A percentile compares a stretch with the other conserved stretches of the same genome.
Evolutionary conservation across 805 yeast genomes (phyloP).

Genomic region (Vanderwaltozyma polyspora): DNA sequence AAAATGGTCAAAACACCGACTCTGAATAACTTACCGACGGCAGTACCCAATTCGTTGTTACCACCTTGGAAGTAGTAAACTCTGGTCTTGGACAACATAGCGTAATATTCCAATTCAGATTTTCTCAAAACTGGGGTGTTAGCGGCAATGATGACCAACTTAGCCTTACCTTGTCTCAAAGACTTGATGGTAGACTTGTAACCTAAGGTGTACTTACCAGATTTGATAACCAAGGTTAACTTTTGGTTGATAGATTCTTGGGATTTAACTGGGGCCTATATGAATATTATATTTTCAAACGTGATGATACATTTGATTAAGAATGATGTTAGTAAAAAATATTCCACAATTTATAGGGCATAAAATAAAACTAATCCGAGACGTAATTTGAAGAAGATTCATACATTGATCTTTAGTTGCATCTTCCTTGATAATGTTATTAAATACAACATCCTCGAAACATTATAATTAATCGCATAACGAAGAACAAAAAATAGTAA

Average conservation of each 20-base stretch:
- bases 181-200: slow-evolving; percentile 98
- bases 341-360: no score
- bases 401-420: no score
- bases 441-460: no score
- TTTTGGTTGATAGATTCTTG: slow-evolving; percentile 95
- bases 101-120: slow-evolving; percentile 99
- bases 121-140: slow-evolving; percentile 99
- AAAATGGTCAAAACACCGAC: slow-evolving; percentile 93
- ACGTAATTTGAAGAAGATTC: no score
- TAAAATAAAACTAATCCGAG: no score
- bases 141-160: slow-evolving; percentile 94
- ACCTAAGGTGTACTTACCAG: slow-evolving; percentile 99
- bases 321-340: not conserved
- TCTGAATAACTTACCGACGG: slow-evolving; percentile 99
- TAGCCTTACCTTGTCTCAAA: slow-evolving; percentile 97
- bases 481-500: no score
- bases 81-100: slow-evolving; percentile 97
- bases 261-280: slow-evolving; percentile 84
- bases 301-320: slow-evolving; percentile 3
- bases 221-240: slow-evolving; percentile 95
- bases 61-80: slow-evolving; percentile 99
- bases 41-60: slow-evolving; percentile 99
- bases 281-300: not conserved
- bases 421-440: no score
- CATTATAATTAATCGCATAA: no score